Conservation (phyloP, 2,329 filamentous ascomycete species). For the Fusarium sp. region DNA sequence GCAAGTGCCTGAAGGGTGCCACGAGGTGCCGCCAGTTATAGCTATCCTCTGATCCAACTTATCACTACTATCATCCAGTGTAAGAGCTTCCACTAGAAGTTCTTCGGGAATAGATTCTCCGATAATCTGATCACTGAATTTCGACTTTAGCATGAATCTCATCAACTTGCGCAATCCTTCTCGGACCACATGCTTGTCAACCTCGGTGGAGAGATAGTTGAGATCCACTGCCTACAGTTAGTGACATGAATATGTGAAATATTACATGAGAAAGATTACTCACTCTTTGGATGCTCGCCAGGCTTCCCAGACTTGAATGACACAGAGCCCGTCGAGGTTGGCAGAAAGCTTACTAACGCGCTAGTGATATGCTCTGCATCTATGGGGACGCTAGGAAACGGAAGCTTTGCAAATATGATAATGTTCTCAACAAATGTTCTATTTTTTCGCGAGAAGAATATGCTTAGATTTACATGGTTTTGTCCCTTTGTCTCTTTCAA, state of each 20-base stretch:
- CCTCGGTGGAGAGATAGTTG: constrained; percentile 38
- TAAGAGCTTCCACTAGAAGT: constrained; percentile 20
- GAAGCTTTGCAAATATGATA: constrained; percentile 34
- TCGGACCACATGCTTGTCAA: constrained; percentile 37
- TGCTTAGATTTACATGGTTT: constrained; percentile 43
- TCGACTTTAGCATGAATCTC: constrained; percentile 34
- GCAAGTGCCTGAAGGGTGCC: constrained; percentile 61
- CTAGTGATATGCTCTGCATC: constrained; percentile 39
- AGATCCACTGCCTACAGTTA: constrained; percentile 26
- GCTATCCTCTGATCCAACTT: constrained; percentile 36
- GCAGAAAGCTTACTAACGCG: constrained; percentile 33
- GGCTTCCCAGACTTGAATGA: constrained; percentile 30
- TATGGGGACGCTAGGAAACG: constrained; percentile 30
- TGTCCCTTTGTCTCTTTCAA: constrained; percentile 46
- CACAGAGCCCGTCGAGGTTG: constrained; percentile 36
- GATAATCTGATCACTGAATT: constrained; percentile 26
- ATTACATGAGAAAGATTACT: not conserved
- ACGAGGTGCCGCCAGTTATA: constrained; percentile 52
- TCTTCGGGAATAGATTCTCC: constrained; percentile 34
- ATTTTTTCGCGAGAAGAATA: constrained; percentile 41
- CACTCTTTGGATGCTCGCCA: constrained; percentile 35
- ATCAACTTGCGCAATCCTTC: constrained; percentile 35
- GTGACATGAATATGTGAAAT: not conserved
- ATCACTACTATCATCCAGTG: constrained; percentile 26
- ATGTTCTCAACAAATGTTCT: constrained; percentile 39